phyloP scores from a whole-genome alignment of 495 filamentous ascomycete species.

The Apodospora peruviana region DNA sequence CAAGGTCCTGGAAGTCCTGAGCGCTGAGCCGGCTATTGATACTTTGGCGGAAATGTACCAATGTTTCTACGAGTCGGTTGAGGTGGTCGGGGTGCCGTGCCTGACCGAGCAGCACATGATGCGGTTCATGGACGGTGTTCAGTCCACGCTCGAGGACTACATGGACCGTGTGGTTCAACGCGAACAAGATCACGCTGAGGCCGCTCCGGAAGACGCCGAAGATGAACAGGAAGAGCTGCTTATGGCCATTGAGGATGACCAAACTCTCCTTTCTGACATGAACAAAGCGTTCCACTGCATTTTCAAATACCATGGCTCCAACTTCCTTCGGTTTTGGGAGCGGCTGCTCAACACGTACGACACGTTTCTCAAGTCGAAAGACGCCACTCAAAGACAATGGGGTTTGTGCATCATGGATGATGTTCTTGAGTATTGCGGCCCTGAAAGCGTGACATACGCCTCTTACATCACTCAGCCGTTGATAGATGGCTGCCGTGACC shows the following conservation, averaged over 20 bases:
- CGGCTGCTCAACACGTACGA: conserved; percentile 78
- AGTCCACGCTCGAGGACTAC: conserved; percentile 85
- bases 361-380: conserved; percentile 72
- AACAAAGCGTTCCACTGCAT: conserved; percentile 99
- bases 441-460: conserved; percentile 75
- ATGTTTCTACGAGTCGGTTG: conserved; percentile 98
- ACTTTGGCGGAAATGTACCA: conserved; percentile 99
- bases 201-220: conserved; percentile 59
- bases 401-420: conserved; percentile 98
- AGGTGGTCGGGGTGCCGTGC: conserved; percentile 81
- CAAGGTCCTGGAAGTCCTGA: conserved; percentile 91
- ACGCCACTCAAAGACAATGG: conserved; percentile 96
- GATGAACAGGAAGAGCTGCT: conserved; percentile 76
- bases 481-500: conserved; percentile 73
- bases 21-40: conserved; percentile 89
- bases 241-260: conserved; percentile 95
- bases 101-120: conserved; percentile 73
- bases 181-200: conserved; percentile 63
- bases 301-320: conserved; percentile 86
- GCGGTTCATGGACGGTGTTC: conserved; percentile 77
- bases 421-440: conserved; percentile 92
- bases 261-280: conserved; percentile 96
- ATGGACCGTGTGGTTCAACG: conserved; percentile 75
- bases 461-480: conserved; percentile 80
- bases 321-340: conserved; percentile 85